Conservation (phyloP, 2,329 filamentous ascomycete species). For the Botryotinia convoluta region DNA sequence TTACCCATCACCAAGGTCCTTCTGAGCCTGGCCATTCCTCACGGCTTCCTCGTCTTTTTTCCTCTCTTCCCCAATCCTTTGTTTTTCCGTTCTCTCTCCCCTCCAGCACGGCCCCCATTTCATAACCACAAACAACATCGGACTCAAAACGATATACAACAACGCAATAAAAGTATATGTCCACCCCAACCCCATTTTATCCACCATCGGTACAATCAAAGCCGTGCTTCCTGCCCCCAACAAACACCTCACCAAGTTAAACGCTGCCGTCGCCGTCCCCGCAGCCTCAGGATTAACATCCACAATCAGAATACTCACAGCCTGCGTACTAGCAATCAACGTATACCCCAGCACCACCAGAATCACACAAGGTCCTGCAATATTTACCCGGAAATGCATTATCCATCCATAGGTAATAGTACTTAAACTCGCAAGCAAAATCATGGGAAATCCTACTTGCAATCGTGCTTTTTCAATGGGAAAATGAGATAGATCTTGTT, state of each 20-base stretch:
- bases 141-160: conserved; percentile 43
- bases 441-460: conserved; percentile 49
- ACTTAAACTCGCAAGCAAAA: conserved; percentile 48
- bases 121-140: conserved; percentile 45
- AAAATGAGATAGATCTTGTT: conserved; percentile 48
- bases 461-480: conserved; percentile 53
- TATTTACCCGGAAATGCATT: conserved; percentile 42
- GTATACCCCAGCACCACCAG: conserved; percentile 48
- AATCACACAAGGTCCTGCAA: conserved; percentile 49
- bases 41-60: neutral
- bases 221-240: conserved; percentile 54
- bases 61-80: conserved; percentile 20
- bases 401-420: conserved; percentile 54
- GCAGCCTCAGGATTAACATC: conserved; percentile 54
- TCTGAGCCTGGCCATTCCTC: neutral
- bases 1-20: no score
- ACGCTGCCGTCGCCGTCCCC: conserved; percentile 54
- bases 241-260: conserved; percentile 55
- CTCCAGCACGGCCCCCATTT: conserved; percentile 46
- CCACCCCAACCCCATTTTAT: conserved; percentile 51
- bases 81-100: conserved; percentile 34
- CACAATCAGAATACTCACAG: conserved; percentile 51
- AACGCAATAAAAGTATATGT: conserved; percentile 49
- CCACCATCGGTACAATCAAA: conserved; percentile 51
- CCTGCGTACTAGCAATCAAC: conserved; percentile 53